phyloP scores from a whole-genome alignment of 805 yeast genomes.

The Zygosaccharomyces pseudorouxii region DNA sequence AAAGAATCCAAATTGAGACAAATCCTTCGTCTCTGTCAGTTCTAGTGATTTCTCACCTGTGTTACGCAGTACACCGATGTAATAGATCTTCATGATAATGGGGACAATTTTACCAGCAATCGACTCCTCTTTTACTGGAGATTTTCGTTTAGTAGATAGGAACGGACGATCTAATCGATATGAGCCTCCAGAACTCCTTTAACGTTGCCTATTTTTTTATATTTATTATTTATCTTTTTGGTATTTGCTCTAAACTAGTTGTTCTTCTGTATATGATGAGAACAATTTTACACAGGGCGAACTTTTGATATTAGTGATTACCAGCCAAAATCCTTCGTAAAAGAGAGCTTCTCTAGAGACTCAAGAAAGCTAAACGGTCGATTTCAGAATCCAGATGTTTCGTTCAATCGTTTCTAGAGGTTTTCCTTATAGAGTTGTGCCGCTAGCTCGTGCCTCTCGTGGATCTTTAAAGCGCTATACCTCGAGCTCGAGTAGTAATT shows the following conservation, averaged over 20 bases:
- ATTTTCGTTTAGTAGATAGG: background rate
- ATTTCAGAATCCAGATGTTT: background rate
- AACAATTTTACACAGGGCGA: background rate
- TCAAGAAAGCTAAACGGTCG: background rate
- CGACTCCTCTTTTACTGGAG: background rate
- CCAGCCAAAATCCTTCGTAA: background rate
- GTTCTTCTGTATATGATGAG: background rate
- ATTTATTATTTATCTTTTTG: background rate
- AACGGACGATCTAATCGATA: background rate
- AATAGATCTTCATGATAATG: conserved; percentile 73
- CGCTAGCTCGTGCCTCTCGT: background rate
- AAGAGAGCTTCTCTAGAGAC: background rate
- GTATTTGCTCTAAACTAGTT: background rate
- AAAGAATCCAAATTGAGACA: conserved; percentile 82
- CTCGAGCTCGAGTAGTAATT: conserved; percentile 1
- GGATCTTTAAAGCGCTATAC: conserved; percentile 3
- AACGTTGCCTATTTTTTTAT: background rate
- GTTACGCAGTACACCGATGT: conserved; percentile 79
- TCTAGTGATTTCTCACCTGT: conserved; percentile 60
- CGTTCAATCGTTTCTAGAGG: conserved; percentile 3
- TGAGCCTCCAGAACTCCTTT: background rate
- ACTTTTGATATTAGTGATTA: background rate
- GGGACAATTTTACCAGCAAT: background rate
- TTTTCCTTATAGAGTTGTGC: background rate
- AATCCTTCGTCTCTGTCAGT: conserved; percentile 73